Conservation (phyloP, 345 rosid genomes). For the Triadica sebifera region DNA sequence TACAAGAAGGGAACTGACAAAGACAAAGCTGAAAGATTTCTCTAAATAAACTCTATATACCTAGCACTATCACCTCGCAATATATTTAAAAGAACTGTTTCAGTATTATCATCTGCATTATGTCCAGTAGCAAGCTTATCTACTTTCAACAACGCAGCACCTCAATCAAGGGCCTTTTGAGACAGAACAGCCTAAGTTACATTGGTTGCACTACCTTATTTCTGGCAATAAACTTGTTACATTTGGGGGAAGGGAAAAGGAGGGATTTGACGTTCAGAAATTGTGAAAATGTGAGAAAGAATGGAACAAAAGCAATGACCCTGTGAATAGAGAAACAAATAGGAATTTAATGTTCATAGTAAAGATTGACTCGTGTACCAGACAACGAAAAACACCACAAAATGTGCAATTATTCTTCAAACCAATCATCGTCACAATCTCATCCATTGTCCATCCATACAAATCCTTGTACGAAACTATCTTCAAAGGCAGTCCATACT, state of each 20-base stretch:
- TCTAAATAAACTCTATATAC: conserved; percentile 32
- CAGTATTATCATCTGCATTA: conserved; percentile 96
- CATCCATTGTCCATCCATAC: conserved; percentile 99
- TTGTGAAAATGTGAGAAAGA: background rate
- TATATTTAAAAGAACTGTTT: conserved; percentile 85
- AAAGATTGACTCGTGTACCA: conserved; percentile 39
- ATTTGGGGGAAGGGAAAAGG: background rate
- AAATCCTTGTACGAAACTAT: conserved; percentile 93
- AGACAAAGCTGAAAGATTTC: conserved; percentile 5
- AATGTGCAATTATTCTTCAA: conserved; percentile 93
- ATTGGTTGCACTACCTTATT: background rate
- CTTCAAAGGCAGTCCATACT: conserved; percentile 89
- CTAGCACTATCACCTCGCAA: conserved; percentile 91
- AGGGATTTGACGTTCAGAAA: background rate
- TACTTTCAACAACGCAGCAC: conserved; percentile 79
- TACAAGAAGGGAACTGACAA: background rate
- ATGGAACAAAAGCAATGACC: background rate
- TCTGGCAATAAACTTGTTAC: background rate
- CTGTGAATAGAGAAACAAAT: background rate
- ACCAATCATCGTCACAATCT: conserved; percentile 92
- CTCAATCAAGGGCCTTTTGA: conserved; percentile 89
- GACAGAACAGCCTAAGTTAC: conserved; percentile 9
- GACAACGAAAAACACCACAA: conserved; percentile 94
- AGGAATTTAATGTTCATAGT: background rate
- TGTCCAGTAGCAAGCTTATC: conserved; percentile 92